phyloP scores from a whole-genome alignment of 2,329 filamentous ascomycete species.

The Alternaria dauci region DNA sequence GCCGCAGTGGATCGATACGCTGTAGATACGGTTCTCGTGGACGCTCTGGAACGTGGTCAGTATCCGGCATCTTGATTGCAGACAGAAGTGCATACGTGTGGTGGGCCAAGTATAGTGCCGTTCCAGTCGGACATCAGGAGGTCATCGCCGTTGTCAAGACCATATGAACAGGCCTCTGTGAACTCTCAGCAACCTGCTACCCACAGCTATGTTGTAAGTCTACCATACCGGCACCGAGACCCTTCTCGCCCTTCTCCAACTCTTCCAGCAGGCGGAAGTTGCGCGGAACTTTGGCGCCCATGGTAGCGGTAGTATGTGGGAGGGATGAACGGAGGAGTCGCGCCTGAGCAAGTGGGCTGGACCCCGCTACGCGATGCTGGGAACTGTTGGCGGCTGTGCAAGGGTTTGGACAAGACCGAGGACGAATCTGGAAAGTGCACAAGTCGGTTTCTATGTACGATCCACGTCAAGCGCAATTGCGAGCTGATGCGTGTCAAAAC shows the following conservation, averaged over 20 bases:
- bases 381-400: conserved; percentile 13
- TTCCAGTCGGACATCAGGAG: conserved; percentile 99
- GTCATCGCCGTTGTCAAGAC: conserved; percentile 91
- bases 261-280: conserved; percentile 98
- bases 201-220: neutral
- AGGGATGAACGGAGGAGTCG: conserved; percentile 22
- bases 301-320: conserved; percentile 42
- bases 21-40: conserved; percentile 99
- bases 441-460: conserved; percentile 5
- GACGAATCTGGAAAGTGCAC: conserved; percentile 1
- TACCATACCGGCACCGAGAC: conserved; percentile 79
- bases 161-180: conserved; percentile 94
- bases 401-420: neutral
- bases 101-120: conserved; percentile 94
- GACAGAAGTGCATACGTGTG: conserved; percentile 74
- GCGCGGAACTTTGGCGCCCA: conserved; percentile 82
- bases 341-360: conserved; percentile 38
- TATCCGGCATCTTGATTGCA: neutral
- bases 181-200: conserved; percentile 15
- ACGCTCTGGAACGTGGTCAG: conserved; percentile 69
- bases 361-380: conserved; percentile 41
- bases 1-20: conserved; percentile 95
- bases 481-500: conserved; percentile 10
- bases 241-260: conserved; percentile 99
- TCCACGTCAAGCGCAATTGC: conserved; percentile 13